phyloP scores from a whole-genome alignment of 2,329 filamentous ascomycete species.

The Meredithiella fracta region DNA sequence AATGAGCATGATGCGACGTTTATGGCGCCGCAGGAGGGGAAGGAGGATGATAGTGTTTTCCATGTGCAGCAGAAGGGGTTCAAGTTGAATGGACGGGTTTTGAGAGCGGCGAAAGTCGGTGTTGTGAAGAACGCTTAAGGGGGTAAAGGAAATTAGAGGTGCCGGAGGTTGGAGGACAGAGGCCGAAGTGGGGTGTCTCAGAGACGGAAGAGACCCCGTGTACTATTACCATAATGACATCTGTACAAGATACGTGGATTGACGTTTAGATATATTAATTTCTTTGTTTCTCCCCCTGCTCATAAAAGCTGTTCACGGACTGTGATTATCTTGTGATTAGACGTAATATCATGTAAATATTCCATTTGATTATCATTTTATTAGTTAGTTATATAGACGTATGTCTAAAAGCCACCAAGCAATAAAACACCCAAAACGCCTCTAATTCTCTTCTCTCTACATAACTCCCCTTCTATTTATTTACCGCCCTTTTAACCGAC shows the following conservation, averaged over 20 bases:
- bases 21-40: slow-evolving; percentile 71
- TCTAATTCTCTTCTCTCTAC: background rate
- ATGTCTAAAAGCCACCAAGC: background rate
- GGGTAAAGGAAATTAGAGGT: background rate
- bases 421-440: background rate
- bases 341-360: background rate
- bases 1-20: slow-evolving; percentile 95
- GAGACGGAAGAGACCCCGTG: slow-evolving; percentile 5
- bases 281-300: background rate
- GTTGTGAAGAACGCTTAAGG: slow-evolving; percentile 66
- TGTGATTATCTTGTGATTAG: too few species aligned
- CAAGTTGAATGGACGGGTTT: slow-evolving; percentile 72
- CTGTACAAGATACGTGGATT: background rate
- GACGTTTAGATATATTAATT: background rate
- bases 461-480: slow-evolving; percentile 7
- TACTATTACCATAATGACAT: slow-evolving; percentile 14
- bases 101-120: slow-evolving; percentile 89
- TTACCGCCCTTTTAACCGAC: slow-evolving; percentile 29
- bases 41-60: slow-evolving; percentile 83
- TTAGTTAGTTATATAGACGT: background rate
- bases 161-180: background rate
- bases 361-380: background rate
- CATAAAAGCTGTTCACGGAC: background rate
- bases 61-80: slow-evolving; percentile 92
- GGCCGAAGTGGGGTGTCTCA: background rate